Base-by-base conservation (phyloP, 2,329 filamentous ascomycete genomes). In the Aureobasidium melanogenum region DNA sequence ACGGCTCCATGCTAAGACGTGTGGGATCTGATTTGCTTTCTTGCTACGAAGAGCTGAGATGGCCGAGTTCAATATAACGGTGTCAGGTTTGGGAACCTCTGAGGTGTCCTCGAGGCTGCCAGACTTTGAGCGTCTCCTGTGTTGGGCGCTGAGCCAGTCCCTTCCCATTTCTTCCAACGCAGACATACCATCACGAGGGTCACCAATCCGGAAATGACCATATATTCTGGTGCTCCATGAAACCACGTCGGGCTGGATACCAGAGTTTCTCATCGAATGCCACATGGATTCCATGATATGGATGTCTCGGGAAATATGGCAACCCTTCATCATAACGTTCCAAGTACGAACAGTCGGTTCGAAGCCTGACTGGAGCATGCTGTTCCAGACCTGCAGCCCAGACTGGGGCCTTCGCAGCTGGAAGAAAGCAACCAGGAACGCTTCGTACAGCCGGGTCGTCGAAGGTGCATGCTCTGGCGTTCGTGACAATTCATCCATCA, bases 161-260 rank as follows among this genome's bases (percentile, higher is more conserved):
- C 72, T 74, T 41, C 81, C 79, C 84, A 93, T 87, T 64, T 90
- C 82, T 38, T 84, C 78, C 44, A 93, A 75, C 3, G 85, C 85
- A 38, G 73, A 69, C 14, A 94, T 74, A n/a, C 82, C 88, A 19
- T 76, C 76, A 30, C 82, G 75, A 6, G 80, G 67, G 63, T 80
- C 76, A 34, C 81, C 79, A 48, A 79, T 74, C 43, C 80, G 77
- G 61, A 91, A 82, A 12, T 91, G 77, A 0, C 84, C 85, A 28
- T 84, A 81, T 46, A 94, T 83, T 28, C 87, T 82, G 15, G 84
- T 83, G 9, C 85, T 87, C 89, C 89, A 94, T 41, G 86, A 83
- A 59, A 78, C 69, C 7, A 73, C 72, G 70, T 93, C 89, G 5
- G 90, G 83, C 64, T 80, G 74, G 10, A 84, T 68, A 1, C 82